Conservation (phyloP, 768 basidiomycete species). For the Podaxis mareebaensis region DNA sequence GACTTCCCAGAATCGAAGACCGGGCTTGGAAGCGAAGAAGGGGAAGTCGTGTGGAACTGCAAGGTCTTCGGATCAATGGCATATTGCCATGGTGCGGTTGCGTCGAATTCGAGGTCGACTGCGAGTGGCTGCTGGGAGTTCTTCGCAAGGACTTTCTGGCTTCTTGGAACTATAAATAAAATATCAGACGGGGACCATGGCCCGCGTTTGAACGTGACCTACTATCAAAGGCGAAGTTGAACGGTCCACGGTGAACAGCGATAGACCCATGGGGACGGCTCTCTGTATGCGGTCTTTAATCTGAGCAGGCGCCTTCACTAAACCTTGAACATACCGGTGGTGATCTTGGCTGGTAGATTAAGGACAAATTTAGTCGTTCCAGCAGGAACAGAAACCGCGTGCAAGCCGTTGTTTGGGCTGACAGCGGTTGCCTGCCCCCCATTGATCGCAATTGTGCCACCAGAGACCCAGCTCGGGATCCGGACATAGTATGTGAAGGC, state of each 20-base stretch:
- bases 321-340: constrained; percentile 33
- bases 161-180: constrained; percentile 30
- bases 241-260: constrained; percentile 53
- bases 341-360: constrained; percentile 47
- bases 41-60: constrained; percentile 35
- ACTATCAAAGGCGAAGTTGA: constrained; percentile 60
- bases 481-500: constrained; percentile 50
- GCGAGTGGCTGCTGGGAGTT: constrained; percentile 47
- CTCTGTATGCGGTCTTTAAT: constrained; percentile 31
- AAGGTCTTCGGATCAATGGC: constrained; percentile 52
- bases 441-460: constrained; percentile 46
- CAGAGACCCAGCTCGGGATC: constrained; percentile 50
- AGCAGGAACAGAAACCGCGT: constrained; percentile 37
- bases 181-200: background rate
- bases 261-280: constrained; percentile 50
- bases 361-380: constrained; percentile 47
- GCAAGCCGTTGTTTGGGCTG: constrained; percentile 43
- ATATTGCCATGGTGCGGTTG: constrained; percentile 50
- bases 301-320: background rate
- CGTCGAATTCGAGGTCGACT: constrained; percentile 50
- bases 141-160: constrained; percentile 37
- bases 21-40: constrained; percentile 42
- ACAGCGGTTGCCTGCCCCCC: constrained; percentile 36
- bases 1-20: constrained; percentile 51
- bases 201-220: constrained; percentile 13